Percentiles rank a stretch among this genome's conserved stretches.
Evolutionary conservation across 495 filamentous ascomycete genomes (phyloP).

Genomic region (Hypoxylon crocopeplum): DNA sequence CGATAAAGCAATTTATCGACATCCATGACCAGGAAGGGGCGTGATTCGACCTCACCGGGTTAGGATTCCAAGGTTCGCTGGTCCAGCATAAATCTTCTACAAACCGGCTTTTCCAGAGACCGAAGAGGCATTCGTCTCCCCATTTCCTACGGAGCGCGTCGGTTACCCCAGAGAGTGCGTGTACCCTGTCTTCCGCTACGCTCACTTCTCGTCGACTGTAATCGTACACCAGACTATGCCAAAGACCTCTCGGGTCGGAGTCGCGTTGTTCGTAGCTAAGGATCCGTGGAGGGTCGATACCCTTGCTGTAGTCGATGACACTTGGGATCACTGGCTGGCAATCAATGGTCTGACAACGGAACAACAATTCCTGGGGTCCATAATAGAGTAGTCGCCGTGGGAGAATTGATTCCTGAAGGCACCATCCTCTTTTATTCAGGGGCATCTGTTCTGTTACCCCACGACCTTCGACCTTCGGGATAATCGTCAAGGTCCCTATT

Average conservation of each 20-base stretch:
- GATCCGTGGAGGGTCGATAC: conserved; percentile 4
- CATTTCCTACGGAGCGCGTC: not conserved
- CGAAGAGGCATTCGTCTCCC: not conserved
- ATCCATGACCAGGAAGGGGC: conserved; percentile 13
- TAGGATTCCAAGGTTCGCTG: not conserved
- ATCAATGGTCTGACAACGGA: conserved; percentile 5
- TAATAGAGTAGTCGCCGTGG: not conserved
- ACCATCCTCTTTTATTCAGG: conserved; percentile 3
- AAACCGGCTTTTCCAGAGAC: conserved; percentile 4
- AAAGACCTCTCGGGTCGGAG: not conserved
- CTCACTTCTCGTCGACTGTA: not conserved
- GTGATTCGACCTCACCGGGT: not conserved
- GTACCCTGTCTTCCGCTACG: not conserved
- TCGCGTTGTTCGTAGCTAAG: not conserved
- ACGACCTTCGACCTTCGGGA: not conserved
- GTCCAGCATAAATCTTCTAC: not conserved
- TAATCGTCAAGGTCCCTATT: not conserved
- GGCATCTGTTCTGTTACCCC: not conserved
- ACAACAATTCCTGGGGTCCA: conserved; percentile 3
- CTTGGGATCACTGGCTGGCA: conserved; percentile 1
- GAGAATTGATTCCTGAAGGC: conserved; percentile 2
- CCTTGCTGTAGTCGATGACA: not conserved
- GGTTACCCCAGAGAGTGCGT: not conserved
- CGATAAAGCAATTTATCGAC: not conserved
- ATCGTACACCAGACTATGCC: not conserved